phyloP scores from a whole-genome alignment of 805 yeast species.

The Ogataea saltuana region DNA sequence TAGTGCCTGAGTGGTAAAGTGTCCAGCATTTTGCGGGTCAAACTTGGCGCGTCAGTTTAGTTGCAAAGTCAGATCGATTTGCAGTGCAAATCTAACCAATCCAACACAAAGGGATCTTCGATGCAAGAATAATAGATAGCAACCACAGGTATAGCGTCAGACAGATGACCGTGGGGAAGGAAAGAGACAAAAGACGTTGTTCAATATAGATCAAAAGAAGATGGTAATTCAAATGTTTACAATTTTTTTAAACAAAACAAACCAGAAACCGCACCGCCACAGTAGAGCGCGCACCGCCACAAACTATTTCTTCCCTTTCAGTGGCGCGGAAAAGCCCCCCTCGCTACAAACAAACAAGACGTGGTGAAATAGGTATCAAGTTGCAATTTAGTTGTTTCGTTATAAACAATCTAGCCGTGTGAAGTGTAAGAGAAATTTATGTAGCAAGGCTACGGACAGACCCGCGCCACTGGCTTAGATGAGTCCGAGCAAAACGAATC shows the following conservation, averaged over 20 bases:
- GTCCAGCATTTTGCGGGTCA: slow-evolving; percentile 27
- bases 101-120: neutral
- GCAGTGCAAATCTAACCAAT: too few species aligned
- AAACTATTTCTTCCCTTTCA: neutral
- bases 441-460: too few species aligned
- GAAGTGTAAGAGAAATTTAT: slow-evolving; percentile 13
- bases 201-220: neutral
- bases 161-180: neutral
- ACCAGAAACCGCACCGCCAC: neutral
- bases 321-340: neutral
- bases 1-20: slow-evolving; percentile 32
- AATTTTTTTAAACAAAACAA: neutral
- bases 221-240: neutral
- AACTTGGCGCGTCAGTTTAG: slow-evolving; percentile 1
- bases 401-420: slow-evolving; percentile 3
- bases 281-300: slow-evolving; percentile 1
- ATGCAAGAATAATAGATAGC: neutral
- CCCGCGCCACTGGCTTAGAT: too few species aligned
- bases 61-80: too few species aligned
- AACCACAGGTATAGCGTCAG: too few species aligned
- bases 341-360: neutral
- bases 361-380: too few species aligned
- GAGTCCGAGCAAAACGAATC: slow-evolving; percentile 19
- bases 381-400: neutral
- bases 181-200: neutral